These are phyloP conservation scores for Neofusicoccum cordaticola DNA, from an alignment of 2,329 filamentous ascomycete species.

Conservation along the genomic window DNA sequence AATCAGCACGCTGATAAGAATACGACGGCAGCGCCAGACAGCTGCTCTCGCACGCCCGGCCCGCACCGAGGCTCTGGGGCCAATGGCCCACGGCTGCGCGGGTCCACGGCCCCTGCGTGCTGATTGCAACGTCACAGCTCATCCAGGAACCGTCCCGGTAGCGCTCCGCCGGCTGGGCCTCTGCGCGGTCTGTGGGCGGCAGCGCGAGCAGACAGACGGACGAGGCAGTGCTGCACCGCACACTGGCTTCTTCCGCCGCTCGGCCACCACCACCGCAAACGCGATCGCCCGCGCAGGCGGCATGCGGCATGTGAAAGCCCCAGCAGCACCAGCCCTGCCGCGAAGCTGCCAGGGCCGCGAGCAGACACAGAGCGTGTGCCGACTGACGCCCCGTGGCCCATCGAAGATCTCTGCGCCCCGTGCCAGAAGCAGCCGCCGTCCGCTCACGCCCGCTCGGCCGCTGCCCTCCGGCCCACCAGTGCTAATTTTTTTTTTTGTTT, in stretches of 20 bases:
- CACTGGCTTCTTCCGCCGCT: background rate
- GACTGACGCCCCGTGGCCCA: background rate
- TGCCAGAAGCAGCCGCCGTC: background rate
- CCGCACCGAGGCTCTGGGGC: background rate
- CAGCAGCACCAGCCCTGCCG: background rate
- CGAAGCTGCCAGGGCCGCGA: background rate
- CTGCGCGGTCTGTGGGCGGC: background rate
- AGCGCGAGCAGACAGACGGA: too few relatives aligned
- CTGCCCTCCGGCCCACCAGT: too few relatives aligned
- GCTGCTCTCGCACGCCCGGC: background rate
- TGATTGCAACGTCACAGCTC: constrained; percentile 8
- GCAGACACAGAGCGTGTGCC: background rate
- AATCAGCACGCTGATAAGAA: background rate
- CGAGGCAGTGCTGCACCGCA: background rate
- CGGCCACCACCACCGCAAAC: background rate
- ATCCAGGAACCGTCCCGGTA: background rate
- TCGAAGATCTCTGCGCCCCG: constrained; percentile 7
- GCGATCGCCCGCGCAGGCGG: background rate
- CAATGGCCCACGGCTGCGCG: too few relatives aligned
- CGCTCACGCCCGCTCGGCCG: too few relatives aligned
- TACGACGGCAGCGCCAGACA: background rate
- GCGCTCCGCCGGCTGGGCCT: background rate
- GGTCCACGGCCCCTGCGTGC: too few relatives aligned
- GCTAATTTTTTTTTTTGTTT: background rate
- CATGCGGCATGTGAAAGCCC: background rate